phyloP scores from a whole-genome alignment of 768 basidiomycete species.

The Auriculariales sp. region DNA sequence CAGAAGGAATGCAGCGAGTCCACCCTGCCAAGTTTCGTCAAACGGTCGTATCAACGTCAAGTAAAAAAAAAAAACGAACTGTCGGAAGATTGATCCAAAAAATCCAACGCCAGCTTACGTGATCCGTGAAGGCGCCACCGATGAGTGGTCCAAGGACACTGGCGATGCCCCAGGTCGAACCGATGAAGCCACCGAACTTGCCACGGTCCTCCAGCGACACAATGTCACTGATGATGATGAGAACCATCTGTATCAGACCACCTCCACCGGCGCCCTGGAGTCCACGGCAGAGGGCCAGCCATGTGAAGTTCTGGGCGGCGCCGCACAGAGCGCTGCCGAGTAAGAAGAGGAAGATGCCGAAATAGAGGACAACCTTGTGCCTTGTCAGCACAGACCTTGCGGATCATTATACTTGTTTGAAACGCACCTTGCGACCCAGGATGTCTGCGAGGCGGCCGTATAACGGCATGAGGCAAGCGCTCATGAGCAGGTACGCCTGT shows the following conservation, averaged over 20 bases:
- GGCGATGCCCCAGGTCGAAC: constrained; percentile 61
- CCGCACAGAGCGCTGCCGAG: constrained; percentile 74
- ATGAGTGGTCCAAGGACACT: neutral
- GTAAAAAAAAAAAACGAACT: too few species aligned
- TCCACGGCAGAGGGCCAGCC: constrained; percentile 64
- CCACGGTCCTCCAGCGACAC: constrained; percentile 70
- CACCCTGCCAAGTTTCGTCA: too few species aligned
- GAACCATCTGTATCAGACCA: constrained; percentile 45
- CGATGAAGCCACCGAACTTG: constrained; percentile 59
- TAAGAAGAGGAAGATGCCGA: constrained; percentile 52
- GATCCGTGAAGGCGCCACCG: constrained; percentile 18
- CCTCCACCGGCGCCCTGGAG: constrained; percentile 78
- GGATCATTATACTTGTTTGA: constrained; percentile 1
- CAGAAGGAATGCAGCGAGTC: constrained; percentile 34
- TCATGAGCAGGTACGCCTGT: neutral
- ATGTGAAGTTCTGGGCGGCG: constrained; percentile 62
- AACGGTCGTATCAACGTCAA: too few species aligned
- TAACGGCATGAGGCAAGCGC: constrained; percentile 24
- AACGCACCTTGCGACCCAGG: too few species aligned
- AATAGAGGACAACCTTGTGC: constrained; percentile 57
- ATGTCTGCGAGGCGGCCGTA: constrained; percentile 69
- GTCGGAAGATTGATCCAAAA: constrained; percentile 17
- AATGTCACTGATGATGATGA: constrained; percentile 69
- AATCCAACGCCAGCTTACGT: constrained; percentile 26
- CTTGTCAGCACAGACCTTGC: constrained; percentile 20